A percentile compares a stretch with the other conserved stretches of the same genome.
Evolutionary conservation across 1,284 basidiomycete species (phyloP).

Genomic region (Moesziomyces globuligerus): DNA sequence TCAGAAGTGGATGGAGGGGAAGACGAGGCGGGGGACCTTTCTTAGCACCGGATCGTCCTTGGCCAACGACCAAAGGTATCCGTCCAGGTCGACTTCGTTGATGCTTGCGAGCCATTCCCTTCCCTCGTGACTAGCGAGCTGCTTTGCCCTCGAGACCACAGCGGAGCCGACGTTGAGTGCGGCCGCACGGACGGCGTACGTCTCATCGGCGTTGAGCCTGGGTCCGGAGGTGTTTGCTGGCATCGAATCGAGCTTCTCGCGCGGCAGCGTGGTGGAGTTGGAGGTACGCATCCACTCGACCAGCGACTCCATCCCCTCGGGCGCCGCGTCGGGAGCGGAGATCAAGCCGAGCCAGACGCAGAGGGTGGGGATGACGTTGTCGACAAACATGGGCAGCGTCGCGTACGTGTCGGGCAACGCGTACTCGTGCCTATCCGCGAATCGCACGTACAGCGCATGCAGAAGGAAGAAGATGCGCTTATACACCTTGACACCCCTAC

Average conservation of each 20-base stretch:
- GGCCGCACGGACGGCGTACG: conserved; percentile 57
- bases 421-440: conserved; percentile 4
- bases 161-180: conserved; percentile 47
- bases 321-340: conserved; percentile 71
- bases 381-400: conserved; percentile 77
- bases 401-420: conserved; percentile 68
- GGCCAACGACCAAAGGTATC: conserved; percentile 61
- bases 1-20: conserved; percentile 24
- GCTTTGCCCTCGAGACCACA: conserved; percentile 40
- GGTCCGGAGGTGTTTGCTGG: conserved; percentile 25
- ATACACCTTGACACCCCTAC: conserved; percentile 76
- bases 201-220: conserved; percentile 37
- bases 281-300: conserved; percentile 8
- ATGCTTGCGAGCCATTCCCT: conserved; percentile 33
- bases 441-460: conserved; percentile 74
- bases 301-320: conserved; percentile 14
- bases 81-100: conserved; percentile 62
- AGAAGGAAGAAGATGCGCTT: conserved; percentile 88
- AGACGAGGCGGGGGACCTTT: conserved; percentile 52
- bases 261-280: conserved; percentile 6
- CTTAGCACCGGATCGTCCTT: conserved; percentile 54
- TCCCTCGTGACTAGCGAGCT: conserved; percentile 19
- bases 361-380: conserved; percentile 86
- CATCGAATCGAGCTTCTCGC: neutral
- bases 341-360: conserved; percentile 80